A percentile compares a stretch with the other conserved stretches of the same genome.
These are phyloP conservation scores for Phytophthora idaei DNA, from an alignment of 352 stramenopile genomes.

Conservation along the genomic window DNA sequence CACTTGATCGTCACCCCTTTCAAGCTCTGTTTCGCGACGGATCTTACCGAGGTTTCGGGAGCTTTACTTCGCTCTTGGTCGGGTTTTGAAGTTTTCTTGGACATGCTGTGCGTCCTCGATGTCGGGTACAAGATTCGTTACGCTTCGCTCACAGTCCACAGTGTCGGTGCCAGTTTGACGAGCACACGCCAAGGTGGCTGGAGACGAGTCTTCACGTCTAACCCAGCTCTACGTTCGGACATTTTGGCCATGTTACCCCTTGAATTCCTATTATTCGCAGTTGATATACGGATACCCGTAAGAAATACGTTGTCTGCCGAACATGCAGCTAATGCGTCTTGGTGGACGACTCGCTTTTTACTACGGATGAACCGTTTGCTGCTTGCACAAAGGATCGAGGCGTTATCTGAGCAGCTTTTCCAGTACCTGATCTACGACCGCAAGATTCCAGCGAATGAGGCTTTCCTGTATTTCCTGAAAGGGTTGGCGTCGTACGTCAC, in stretches of 20 bases:
- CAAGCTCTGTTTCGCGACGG: slow-evolving; percentile 63
- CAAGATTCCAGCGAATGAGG: slow-evolving; percentile 50
- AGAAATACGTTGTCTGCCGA: slow-evolving; percentile 4
- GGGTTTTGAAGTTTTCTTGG: slow-evolving; percentile 56
- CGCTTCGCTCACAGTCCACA: slow-evolving; percentile 30
- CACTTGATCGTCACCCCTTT: slow-evolving; percentile 49
- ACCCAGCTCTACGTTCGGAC: slow-evolving; percentile 48
- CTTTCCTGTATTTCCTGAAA: slow-evolving; percentile 49
- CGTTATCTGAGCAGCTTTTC: slow-evolving; percentile 54
- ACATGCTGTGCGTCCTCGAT: slow-evolving; percentile 53
- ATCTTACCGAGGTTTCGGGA: slow-evolving; percentile 38
- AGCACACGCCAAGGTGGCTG: slow-evolving; percentile 11
- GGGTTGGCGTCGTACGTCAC: slow-evolving; percentile 55
- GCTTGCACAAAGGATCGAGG: slow-evolving; percentile 39
- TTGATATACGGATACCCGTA: slow-evolving; percentile 18
- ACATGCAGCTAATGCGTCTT: slow-evolving; percentile 14
- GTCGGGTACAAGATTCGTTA: slow-evolving; percentile 50
- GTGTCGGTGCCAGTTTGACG: slow-evolving; percentile 14
- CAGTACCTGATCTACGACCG: slow-evolving; percentile 69
- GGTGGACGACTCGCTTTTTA: slow-evolving; percentile 45
- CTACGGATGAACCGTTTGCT: slow-evolving; percentile 61
- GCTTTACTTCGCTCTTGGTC: slow-evolving; percentile 45
- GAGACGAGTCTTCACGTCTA: slow-evolving; percentile 22
- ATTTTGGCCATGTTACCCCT: slow-evolving; percentile 55
- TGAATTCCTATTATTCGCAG: slow-evolving; percentile 43